Evolutionary conservation across 371 early-diverging fungal species (phyloP), one percentile per base, ranked within the genome.

Genomic region (Mucor lusitanicus): DNA sequence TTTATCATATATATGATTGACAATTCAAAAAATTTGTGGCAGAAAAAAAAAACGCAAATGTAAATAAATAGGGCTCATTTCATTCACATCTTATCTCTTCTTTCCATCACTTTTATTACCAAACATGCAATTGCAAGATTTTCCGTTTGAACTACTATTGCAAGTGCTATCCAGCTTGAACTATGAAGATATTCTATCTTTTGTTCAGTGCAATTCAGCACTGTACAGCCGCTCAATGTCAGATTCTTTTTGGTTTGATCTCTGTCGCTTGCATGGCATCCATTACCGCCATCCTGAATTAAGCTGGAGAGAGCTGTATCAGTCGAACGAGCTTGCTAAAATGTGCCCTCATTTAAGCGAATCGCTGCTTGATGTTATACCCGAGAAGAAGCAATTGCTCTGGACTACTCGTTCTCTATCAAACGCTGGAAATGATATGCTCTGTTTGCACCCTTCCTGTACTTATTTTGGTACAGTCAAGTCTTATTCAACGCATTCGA

Each of bases 321-420:
- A 42, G 17, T 70, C 65, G 12, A 65, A 50, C 3, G n/a, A 59
- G 11, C 6, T 65, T 6, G 17, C 40, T 2, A 37, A 17, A 0
- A 70, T 70, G 65, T 70, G 70, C 39, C 61, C 61, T 56, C 70
- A 70, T 50, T 57, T 63, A 11, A 39, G 39, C 17, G 12, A 58
- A 4, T 33, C 46, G 8, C n/a, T 57, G 17, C 44, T 39, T 28
- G 7, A 40, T 2, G 56, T 42, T 37, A 12, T 57, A 21, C 35
- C 28, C 3, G 23, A 60, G 33, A 69, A 70, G 25, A 64, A 65
- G 17, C 46, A 32, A 50, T 23, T 48, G n/a, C 39, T 65, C 17
- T 64, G 65, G 69, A 37, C 11, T 37, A 33, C 53, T 30, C 53
- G n/a, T n/a, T 17, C 25, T 8, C 59, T 42, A 3, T 25, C 25